phyloP scores from a whole-genome alignment of 768 basidiomycete species.

The Mycena galericulata region DNA sequence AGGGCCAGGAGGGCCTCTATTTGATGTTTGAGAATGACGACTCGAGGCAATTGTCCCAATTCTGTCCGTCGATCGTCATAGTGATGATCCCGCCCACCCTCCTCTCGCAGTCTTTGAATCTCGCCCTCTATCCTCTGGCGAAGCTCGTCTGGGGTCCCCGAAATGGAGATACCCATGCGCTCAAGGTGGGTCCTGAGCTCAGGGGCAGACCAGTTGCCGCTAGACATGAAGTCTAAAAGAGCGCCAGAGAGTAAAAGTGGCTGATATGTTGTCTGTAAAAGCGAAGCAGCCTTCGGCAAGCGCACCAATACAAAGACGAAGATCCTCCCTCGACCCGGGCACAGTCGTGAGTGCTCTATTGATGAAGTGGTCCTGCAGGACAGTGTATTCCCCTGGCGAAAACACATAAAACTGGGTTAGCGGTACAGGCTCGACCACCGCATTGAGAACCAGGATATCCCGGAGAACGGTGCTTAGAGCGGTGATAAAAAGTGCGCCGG shows the following conservation, averaged over 20 bases:
- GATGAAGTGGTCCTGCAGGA: conserved; percentile 57
- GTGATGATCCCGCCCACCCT: conserved; percentile 36
- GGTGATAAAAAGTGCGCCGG: conserved; percentile 47
- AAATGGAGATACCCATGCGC: conserved; percentile 52
- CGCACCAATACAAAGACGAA: conserved; percentile 61
- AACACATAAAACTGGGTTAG: conserved; percentile 63
- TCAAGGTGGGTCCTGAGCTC: conserved; percentile 55
- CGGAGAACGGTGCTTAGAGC: conserved; percentile 53
- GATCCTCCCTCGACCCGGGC: conserved; percentile 42
- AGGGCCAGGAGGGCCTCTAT: conserved; percentile 58
- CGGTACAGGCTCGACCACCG: conserved; percentile 32
- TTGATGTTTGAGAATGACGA: conserved; percentile 59
- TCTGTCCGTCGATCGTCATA: conserved; percentile 46
- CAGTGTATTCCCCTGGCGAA: conserved; percentile 53
- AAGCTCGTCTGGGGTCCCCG: conserved; percentile 53
- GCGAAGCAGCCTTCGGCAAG: conserved; percentile 60
- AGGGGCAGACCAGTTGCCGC: conserved; percentile 46
- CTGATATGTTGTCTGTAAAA: conserved; percentile 61
- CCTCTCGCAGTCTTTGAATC: conserved; percentile 49
- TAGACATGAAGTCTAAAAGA: conserved; percentile 55
- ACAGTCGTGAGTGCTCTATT: conserved; percentile 52
- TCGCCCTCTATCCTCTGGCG: conserved; percentile 52
- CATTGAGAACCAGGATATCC: conserved; percentile 41
- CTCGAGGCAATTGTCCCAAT: conserved; percentile 57
- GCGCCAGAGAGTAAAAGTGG: conserved; percentile 60